Evolutionary conservation across 306 rosid genomes (phyloP), one percentile per base, ranked within the genome.

Genomic region (Abrus precatorius): DNA sequence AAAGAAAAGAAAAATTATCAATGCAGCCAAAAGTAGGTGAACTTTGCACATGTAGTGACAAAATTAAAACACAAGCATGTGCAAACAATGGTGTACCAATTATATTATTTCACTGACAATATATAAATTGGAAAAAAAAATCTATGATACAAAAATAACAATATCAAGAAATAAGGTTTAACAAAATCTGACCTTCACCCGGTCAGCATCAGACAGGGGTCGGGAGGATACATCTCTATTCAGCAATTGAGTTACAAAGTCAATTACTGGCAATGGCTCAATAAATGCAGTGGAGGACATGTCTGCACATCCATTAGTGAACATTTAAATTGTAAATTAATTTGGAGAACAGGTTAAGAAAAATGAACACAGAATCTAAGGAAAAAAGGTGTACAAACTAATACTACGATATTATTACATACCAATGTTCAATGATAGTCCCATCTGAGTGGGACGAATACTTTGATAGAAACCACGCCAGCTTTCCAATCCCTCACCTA

Each of bases 391-490:
- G 13, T 13, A 43, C 28, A 71, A 28, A 65, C 36, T 38, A 57
- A 2, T 3, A 56, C 9, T 7, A 6, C 0, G 7, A 61, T 20
- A 7, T 30, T 1, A 5, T 7, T 4, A 10, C 62, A 0, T 75
- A 96, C 99, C 99, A 75, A 96, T 96, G 49, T 96, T 96, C 6
- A 96, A 87, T 1, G 99, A 93, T 9, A 96, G 76, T 2, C 99
- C 98, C 99, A 96, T 96, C 81, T 96, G 99, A 5, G 99, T 96
- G 13, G 98, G 99, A 4, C 99, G 97, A 61, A 96, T 96, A 73
- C 99, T 96, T 67, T 96, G 99, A 77, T 96, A 96, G 74, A 96
- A 96, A 1, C 99, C 99, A 1, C 99, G 93, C 99, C 99, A 96
- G 52, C 99, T 96, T 82, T 96, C 98, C 88, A 96, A 75, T 10